These are phyloP conservation scores for Lachancea fermentati DNA, from an alignment of 805 yeast species.

Conservation along the genomic window DNA sequence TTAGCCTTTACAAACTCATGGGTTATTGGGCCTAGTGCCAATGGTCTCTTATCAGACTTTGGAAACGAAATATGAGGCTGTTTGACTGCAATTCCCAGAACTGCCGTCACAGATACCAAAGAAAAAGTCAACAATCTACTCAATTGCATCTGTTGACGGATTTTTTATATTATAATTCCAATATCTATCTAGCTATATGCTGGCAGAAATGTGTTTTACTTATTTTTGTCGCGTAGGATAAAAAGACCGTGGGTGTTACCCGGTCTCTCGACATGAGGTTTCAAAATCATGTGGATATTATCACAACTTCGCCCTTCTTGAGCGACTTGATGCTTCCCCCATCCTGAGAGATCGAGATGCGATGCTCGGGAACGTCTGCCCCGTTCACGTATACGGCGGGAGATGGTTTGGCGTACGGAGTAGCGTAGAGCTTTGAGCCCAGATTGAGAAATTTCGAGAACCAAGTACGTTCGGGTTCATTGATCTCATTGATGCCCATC, in stretches of 20 bases:
- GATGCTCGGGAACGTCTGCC: neutral
- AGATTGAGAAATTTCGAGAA: neutral
- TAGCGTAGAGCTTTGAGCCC: neutral
- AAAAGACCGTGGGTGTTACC: neutral
- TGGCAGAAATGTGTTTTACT: neutral
- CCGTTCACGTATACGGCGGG: neutral
- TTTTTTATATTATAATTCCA: too few relatives aligned
- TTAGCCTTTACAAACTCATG: constrained; percentile 5
- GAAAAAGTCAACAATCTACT: constrained; percentile 5
- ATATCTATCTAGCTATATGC: neutral
- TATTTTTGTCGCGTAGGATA: neutral
- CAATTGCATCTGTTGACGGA: constrained; percentile 11
- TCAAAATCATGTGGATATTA: neutral
- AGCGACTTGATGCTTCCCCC: neutral
- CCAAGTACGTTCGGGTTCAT: neutral
- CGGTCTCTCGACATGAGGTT: too few relatives aligned
- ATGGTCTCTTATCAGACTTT: constrained; percentile 9
- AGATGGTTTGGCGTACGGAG: neutral
- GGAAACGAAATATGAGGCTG: constrained; percentile 16
- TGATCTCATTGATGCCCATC: constrained; percentile 1
- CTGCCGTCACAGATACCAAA: constrained; percentile 11
- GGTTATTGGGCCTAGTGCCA: constrained; percentile 6
- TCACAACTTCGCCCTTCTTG: neutral
- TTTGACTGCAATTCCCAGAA: constrained; percentile 5
- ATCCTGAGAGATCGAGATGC: neutral